A percentile compares a stretch with the other conserved stretches of the same genome.
Conservation (phyloP, 352 stramenopile species). For the Phytophthora litchii region DNA sequence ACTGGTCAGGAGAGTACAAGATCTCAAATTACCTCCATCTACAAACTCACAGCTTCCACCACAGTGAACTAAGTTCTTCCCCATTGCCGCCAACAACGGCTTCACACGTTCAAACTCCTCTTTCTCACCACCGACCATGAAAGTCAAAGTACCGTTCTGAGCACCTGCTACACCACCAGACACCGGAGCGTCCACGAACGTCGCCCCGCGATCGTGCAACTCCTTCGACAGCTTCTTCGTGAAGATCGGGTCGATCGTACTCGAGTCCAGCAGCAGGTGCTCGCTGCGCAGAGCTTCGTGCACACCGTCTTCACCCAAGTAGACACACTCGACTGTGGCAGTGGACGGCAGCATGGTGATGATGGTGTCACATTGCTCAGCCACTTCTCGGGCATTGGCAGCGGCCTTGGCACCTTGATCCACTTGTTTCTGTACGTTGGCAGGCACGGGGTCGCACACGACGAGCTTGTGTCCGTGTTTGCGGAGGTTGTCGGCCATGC, state of each 20-base stretch:
- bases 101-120: conserved; percentile 75
- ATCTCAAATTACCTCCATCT: too few species aligned
- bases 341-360: conserved; percentile 96
- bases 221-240: conserved; percentile 88
- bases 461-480: conserved; percentile 79
- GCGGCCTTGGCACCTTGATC: conserved; percentile 57
- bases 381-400: conserved; percentile 72
- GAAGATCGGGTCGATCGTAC: conserved; percentile 94
- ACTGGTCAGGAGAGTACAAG: too few species aligned
- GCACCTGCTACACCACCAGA: conserved; percentile 96
- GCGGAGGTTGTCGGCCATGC: conserved; percentile 93
- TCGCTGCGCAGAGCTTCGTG: conserved; percentile 66
- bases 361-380: conserved; percentile 81
- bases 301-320: conserved; percentile 73
- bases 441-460: conserved; percentile 75
- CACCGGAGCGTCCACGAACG: conserved; percentile 96
- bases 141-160: conserved; percentile 96
- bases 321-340: conserved; percentile 84
- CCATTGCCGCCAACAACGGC: conserved; percentile 92
- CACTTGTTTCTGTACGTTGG: conserved; percentile 57
- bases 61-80: conserved; percentile 94
- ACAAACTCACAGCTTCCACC: conserved; percentile 89
- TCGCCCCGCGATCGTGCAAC: conserved; percentile 55
- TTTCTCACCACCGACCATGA: conserved; percentile 93
- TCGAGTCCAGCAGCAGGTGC: conserved; percentile 95